These are phyloP conservation scores for Colletotrichum simmondsii DNA, from an alignment of 2,329 filamentous ascomycete genomes.

Conservation along the genomic window DNA sequence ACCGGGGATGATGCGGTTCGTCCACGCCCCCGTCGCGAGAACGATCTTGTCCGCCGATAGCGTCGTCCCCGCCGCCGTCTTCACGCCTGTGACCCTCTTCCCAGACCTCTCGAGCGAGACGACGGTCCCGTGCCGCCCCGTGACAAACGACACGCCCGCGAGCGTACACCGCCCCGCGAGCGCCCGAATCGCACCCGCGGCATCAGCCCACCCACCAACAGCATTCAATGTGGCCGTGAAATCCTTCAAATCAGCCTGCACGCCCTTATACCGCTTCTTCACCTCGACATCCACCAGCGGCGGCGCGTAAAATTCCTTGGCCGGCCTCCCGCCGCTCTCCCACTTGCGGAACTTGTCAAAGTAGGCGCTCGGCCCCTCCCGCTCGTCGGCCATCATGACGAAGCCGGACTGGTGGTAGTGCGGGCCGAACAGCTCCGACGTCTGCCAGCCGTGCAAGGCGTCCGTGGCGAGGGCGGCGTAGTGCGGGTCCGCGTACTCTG, in stretches of 20 bases:
- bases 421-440: slow-evolving; percentile 37
- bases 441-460: slow-evolving; percentile 38
- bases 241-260: slow-evolving; percentile 23
- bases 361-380: slow-evolving; percentile 33
- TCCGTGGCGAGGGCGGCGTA: slow-evolving; percentile 65
- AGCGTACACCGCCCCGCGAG: slow-evolving; percentile 41
- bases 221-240: slow-evolving; percentile 37
- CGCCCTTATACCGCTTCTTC: slow-evolving; percentile 18
- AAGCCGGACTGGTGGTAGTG: slow-evolving; percentile 46
- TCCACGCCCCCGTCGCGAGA: slow-evolving; percentile 78
- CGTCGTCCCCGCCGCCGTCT: slow-evolving; percentile 41
- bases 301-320: slow-evolving; percentile 30
- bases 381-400: slow-evolving; percentile 41
- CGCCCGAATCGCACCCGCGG: slow-evolving; percentile 40
- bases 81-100: slow-evolving; percentile 39
- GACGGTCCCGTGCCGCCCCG: slow-evolving; percentile 43
- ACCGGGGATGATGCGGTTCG: slow-evolving; percentile 58
- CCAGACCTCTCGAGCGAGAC: slow-evolving; percentile 36
- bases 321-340: neutral
- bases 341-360: slow-evolving; percentile 8
- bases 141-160: slow-evolving; percentile 44
- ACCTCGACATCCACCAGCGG: slow-evolving; percentile 44
- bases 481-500: slow-evolving; percentile 72
- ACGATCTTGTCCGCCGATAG: slow-evolving; percentile 62
- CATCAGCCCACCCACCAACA: slow-evolving; percentile 47